phyloP scores from a whole-genome alignment of 208 protist species.

The Trypanosoma congolense region DNA sequence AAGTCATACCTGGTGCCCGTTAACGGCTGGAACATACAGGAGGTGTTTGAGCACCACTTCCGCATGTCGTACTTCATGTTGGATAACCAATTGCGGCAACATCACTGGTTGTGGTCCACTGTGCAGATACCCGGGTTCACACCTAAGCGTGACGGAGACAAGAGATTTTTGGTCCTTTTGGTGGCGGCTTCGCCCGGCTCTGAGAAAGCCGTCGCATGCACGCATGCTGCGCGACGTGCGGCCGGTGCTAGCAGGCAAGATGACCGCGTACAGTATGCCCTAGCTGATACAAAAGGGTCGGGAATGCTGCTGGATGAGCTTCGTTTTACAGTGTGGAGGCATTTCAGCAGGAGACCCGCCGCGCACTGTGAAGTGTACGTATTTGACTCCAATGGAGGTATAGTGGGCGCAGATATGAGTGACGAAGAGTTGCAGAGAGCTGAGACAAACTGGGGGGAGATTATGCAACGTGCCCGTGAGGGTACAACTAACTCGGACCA shows the following conservation, averaged over 20 bases:
- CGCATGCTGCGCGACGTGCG: constrained; percentile 3
- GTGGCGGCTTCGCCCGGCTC: background rate
- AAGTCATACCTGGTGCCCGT: constrained; percentile 1
- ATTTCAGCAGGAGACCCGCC: background rate
- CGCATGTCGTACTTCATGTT: background rate
- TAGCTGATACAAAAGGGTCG: constrained; percentile 1
- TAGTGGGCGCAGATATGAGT: constrained; percentile 5
- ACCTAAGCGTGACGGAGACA: background rate
- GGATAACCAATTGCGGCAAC: background rate
- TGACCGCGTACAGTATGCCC: constrained; percentile 6
- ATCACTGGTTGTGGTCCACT: background rate
- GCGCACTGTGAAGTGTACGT: constrained; percentile 18
- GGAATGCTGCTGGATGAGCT: constrained; percentile 10
- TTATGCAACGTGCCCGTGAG: constrained; percentile 2
- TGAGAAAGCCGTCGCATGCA: background rate
- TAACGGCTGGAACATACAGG: constrained; percentile 10
- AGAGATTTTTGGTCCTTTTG: constrained; percentile 13
- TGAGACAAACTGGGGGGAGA: constrained; percentile 5
- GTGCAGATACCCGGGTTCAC: too few species aligned
- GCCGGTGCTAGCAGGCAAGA: background rate
- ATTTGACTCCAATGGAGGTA: constrained; percentile 13
- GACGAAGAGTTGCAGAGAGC: constrained; percentile 2
- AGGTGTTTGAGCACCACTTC: constrained; percentile 21
- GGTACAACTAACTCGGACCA: background rate
- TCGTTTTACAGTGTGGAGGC: constrained; percentile 12